A percentile compares a stretch with the other conserved stretches of the same genome.
Conservation (phyloP, 768 basidiomycete species). For the Termitomyces sp. region DNA sequence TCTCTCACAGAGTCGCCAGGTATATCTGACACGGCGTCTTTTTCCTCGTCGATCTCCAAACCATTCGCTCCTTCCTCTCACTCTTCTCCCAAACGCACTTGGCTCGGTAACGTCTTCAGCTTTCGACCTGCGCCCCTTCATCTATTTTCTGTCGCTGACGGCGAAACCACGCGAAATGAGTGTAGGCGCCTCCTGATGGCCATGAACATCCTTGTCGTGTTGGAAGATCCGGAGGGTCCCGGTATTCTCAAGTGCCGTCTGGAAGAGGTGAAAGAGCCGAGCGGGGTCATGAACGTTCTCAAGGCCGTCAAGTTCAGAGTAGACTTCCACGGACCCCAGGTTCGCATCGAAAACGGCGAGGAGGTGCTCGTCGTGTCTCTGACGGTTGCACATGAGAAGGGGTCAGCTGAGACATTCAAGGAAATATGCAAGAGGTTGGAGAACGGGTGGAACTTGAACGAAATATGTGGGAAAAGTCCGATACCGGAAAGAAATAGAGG, state of each 20-base stretch:
- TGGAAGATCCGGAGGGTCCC: slow-evolving; percentile 58
- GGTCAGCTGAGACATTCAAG: slow-evolving; percentile 79
- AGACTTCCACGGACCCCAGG: slow-evolving; percentile 50
- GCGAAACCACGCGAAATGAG: slow-evolving; percentile 64
- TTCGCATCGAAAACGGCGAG: slow-evolving; percentile 33
- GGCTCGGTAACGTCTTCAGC: slow-evolving; percentile 88
- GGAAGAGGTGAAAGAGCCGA: slow-evolving; percentile 58
- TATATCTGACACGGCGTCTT: slow-evolving; percentile 40
- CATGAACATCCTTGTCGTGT: slow-evolving; percentile 63
- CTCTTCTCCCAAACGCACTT: slow-evolving; percentile 55
- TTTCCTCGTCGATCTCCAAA: slow-evolving; percentile 29
- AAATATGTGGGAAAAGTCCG: neutral
- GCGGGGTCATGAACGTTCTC: slow-evolving; percentile 44
- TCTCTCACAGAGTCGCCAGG: slow-evolving; percentile 29
- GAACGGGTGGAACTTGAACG: slow-evolving; percentile 66
- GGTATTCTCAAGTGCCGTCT: slow-evolving; percentile 74
- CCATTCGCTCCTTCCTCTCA: slow-evolving; percentile 33
- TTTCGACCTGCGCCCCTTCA: slow-evolving; percentile 63
- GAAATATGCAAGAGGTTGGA: slow-evolving; percentile 62
- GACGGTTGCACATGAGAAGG: slow-evolving; percentile 78
- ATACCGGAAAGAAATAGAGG: neutral
- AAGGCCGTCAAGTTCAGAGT: slow-evolving; percentile 83
- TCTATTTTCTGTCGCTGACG: slow-evolving; percentile 55
- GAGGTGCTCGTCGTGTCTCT: slow-evolving; percentile 46
- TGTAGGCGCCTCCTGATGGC: slow-evolving; percentile 68